Conservation (phyloP, 2,329 filamentous ascomycete genomes). For the Colletotrichum endophyticum region DNA sequence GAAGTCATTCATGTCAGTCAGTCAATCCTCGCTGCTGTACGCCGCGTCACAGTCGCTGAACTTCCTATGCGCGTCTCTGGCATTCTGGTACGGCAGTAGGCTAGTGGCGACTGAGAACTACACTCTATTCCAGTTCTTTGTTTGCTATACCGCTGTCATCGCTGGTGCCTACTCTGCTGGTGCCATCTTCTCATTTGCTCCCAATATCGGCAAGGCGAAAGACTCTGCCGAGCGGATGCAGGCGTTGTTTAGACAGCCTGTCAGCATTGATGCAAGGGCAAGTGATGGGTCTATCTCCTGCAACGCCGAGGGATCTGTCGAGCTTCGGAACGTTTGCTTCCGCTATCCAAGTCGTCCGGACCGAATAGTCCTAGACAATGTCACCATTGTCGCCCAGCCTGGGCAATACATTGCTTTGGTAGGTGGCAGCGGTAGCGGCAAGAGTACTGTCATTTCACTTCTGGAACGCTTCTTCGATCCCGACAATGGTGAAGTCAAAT, state of each 20-base stretch:
- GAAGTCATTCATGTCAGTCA: slow-evolving; percentile 72
- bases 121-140: slow-evolving; percentile 84
- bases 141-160: slow-evolving; percentile 86
- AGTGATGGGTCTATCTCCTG: slow-evolving; percentile 68
- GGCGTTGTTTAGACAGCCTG: slow-evolving; percentile 78
- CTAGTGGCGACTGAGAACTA: slow-evolving; percentile 76
- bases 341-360: slow-evolving; percentile 90
- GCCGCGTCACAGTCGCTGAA: slow-evolving; percentile 83
- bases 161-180: slow-evolving; percentile 93
- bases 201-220: slow-evolving; percentile 92
- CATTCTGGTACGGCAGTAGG: slow-evolving; percentile 90
- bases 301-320: slow-evolving; percentile 75
- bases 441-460: slow-evolving; percentile 90
- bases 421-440: slow-evolving; percentile 92
- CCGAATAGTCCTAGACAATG: slow-evolving; percentile 84
- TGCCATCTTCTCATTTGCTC: slow-evolving; percentile 86
- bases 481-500: slow-evolving; percentile 75
- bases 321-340: slow-evolving; percentile 94
- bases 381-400: slow-evolving; percentile 75
- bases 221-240: slow-evolving; percentile 82
- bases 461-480: slow-evolving; percentile 96
- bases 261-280: slow-evolving; percentile 87
- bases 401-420: slow-evolving; percentile 90
- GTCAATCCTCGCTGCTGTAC: slow-evolving; percentile 80
- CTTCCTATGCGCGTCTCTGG: slow-evolving; percentile 83